Evolutionary conservation across 2,329 filamentous ascomycete species (phyloP).

Genomic region (Pseudogymnoascus destructans): DNA sequence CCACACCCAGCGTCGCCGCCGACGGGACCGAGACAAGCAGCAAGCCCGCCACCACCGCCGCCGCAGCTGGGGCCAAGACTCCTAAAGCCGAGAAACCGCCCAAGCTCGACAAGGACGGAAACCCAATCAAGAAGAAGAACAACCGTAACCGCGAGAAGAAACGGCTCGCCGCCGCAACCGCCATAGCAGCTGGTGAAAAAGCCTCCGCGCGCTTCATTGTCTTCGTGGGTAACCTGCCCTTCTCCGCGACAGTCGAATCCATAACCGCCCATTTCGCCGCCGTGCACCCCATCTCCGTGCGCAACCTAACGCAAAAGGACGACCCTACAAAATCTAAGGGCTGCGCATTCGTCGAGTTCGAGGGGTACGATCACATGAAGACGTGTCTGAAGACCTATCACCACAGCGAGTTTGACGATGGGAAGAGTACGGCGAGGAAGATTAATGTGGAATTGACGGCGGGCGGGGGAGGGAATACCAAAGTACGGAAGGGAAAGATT

Average conservation of each 20-base stretch:
- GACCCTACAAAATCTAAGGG: conserved; percentile 54
- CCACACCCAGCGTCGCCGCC: conserved; percentile 5
- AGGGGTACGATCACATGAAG: conserved; percentile 77
- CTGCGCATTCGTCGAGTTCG: conserved; percentile 82
- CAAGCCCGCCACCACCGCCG: conserved; percentile 15
- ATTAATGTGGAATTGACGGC: conserved; percentile 93
- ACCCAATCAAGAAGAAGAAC: conserved; percentile 28
- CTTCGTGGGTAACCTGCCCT: conserved; percentile 83
- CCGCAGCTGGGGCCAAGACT: conserved; percentile 15
- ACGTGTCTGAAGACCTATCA: conserved; percentile 85
- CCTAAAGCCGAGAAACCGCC: conserved; percentile 15
- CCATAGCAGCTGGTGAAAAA: conserved; percentile 15
- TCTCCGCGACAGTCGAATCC: conserved; percentile 56
- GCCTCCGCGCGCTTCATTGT: conserved; percentile 50
- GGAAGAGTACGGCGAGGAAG: conserved; percentile 43
- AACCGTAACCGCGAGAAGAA: conserved; percentile 25
- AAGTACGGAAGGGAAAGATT: conserved; percentile 62
- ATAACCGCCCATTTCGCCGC: conserved; percentile 67
- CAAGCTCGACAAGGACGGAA: conserved; percentile 15
- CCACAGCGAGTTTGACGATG: conserved; percentile 61
- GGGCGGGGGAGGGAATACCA: conserved; percentile 71
- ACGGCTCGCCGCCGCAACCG: conserved; percentile 8
- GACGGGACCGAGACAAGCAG: conserved; percentile 5
- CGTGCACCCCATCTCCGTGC: conserved; percentile 55
- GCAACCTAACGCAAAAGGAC: conserved; percentile 57